Conservation (phyloP, 23 red algal species). For the Gracilaria vermiculophylla region DNA sequence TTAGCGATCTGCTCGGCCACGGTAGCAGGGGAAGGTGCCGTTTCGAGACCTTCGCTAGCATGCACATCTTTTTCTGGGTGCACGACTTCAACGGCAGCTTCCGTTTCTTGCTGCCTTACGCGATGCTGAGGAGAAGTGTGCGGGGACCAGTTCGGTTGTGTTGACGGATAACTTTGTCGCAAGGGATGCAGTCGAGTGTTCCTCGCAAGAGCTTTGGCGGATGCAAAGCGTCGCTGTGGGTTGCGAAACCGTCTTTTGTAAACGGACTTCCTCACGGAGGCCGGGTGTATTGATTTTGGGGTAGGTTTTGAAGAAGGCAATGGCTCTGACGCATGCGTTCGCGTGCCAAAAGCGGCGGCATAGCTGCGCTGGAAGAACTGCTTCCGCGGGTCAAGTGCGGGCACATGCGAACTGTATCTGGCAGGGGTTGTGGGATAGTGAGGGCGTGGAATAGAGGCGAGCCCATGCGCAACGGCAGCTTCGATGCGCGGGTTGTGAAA, state of each 20-base stretch:
- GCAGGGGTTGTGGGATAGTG: not conserved
- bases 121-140: not conserved
- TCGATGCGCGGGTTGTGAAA: not conserved
- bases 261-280: constrained; percentile 17
- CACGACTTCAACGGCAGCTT: not conserved
- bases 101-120: not conserved
- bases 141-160: not conserved
- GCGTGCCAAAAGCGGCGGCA: not conserved
- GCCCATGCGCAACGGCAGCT: not conserved
- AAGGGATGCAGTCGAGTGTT: not conserved
- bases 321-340: not conserved
- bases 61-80: not conserved
- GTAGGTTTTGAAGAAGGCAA: not conserved
- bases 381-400: not conserved
- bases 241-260: not conserved
- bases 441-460: not conserved
- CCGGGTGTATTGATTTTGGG: not conserved
- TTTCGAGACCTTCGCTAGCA: not conserved
- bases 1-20: not conserved
- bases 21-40: not conserved
- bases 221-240: not conserved
- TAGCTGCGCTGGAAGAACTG: not conserved
- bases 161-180: not conserved
- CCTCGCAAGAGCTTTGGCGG: not conserved
- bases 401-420: not conserved